Percentiles rank a stretch among this genome's conserved stretches.
These are phyloP conservation scores for Dissophora globulifera DNA, from an alignment of 192 early-diverging fungal genomes.

Conservation along the genomic window DNA sequence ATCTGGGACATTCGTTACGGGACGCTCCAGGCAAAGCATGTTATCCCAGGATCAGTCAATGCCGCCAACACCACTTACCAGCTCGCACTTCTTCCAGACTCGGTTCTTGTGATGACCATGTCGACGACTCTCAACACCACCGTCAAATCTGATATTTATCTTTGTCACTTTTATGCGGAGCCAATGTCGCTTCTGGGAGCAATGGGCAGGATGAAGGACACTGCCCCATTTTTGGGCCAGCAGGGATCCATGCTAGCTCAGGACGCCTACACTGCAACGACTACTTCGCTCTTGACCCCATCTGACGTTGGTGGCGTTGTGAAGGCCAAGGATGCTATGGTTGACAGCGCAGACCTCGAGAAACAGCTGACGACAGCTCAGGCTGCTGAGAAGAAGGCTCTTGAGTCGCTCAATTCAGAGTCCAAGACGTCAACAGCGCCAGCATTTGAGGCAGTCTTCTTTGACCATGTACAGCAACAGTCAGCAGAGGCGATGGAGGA, in stretches of 20 bases:
- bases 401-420: constrained; percentile 27
- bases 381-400: constrained; percentile 18
- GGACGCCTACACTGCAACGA: constrained; percentile 39
- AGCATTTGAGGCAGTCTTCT: constrained; percentile 51
- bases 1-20: constrained; percentile 65
- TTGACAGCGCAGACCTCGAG: constrained; percentile 14
- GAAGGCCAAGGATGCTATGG: constrained; percentile 11
- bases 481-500: constrained; percentile 20
- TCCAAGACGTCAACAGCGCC: constrained; percentile 17
- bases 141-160: constrained; percentile 53
- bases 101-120: constrained; percentile 55
- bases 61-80: constrained; percentile 31
- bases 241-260: constrained; percentile 21
- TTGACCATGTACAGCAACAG: constrained; percentile 36
- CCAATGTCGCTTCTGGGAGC: constrained; percentile 65
- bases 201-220: constrained; percentile 60
- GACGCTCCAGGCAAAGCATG: constrained; percentile 59
- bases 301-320: constrained; percentile 9
- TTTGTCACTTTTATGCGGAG: constrained; percentile 58
- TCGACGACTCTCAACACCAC: constrained; percentile 33
- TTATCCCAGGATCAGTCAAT: constrained; percentile 21
- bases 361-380: constrained; percentile 29
- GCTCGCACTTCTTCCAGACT: constrained; percentile 53
- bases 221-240: constrained; percentile 43
- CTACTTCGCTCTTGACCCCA: constrained; percentile 23